A percentile compares a stretch with the other conserved stretches of the same genome.
Conservation (phyloP, 225 moss, liverwort and hornwort genomes). For the Straminergon stramineum region DNA sequence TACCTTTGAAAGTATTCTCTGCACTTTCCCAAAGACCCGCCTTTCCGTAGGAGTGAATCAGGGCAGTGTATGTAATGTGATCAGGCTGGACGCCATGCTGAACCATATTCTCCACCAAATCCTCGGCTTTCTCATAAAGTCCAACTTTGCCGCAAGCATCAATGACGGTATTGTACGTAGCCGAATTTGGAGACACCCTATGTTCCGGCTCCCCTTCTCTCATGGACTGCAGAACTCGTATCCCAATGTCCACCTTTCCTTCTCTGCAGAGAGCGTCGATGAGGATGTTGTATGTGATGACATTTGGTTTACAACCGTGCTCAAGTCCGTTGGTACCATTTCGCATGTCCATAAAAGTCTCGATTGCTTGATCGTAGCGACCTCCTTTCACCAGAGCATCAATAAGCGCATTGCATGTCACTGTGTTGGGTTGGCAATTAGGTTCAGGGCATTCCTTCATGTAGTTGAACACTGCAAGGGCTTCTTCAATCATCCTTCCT, state of each 20-base stretch:
- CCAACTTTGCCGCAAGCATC: constrained; percentile 79
- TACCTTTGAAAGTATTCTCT: constrained; percentile 77
- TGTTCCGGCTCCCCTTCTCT: constrained; percentile 37
- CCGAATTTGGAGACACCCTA: constrained; percentile 53
- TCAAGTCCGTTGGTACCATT: constrained; percentile 56
- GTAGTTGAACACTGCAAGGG: constrained; percentile 69
- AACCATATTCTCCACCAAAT: constrained; percentile 69
- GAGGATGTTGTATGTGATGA: constrained; percentile 75
- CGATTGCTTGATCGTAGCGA: constrained; percentile 52
- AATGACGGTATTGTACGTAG: constrained; percentile 79
- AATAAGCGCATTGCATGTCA: constrained; percentile 73
- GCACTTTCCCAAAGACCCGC: constrained; percentile 80
- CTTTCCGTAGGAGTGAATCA: constrained; percentile 81
- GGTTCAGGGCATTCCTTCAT: constrained; percentile 72
- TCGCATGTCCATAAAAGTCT: constrained; percentile 67
- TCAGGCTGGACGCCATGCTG: constrained; percentile 66
- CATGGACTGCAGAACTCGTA: constrained; percentile 68
- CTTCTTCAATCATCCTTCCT: constrained; percentile 66
- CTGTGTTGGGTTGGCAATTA: constrained; percentile 65
- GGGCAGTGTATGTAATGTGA: constrained; percentile 78
- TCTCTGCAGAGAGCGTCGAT: constrained; percentile 86
- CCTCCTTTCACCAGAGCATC: constrained; percentile 68
- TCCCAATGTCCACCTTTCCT: constrained; percentile 49
- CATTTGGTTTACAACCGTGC: constrained; percentile 52
- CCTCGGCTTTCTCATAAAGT: constrained; percentile 70